Evolutionary conservation across 345 rosid species (phyloP), one percentile per base, ranked within the genome.

Genomic region (Hevea brasiliensis): DNA sequence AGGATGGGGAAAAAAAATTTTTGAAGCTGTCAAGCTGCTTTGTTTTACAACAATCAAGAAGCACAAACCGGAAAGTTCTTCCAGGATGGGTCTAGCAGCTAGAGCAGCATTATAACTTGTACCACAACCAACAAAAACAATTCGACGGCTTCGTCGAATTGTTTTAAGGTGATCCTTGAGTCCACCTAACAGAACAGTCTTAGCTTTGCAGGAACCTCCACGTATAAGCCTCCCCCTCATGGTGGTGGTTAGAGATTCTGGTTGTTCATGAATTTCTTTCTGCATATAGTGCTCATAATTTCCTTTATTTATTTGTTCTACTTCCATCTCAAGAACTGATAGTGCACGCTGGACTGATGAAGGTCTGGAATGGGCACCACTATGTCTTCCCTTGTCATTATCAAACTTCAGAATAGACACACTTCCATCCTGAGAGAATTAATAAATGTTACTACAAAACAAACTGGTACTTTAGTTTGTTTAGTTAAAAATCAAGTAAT

Each of bases 261-360:
- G 98, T 78, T 94, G 98, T 73, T 94, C 98, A 53, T 94, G 98
- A 79, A 94, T 94, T 87, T 94, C 98, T 81, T 94, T 94, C 85
- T 90, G 97, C 98, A 94, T 94, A 77, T 94, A 94, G 67, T 94
- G 95, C 70, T 94, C 97, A 67, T 89, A 94, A 8, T 78, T 84
- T 56, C 98, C 98, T 81, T 90, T 94, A 81, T 87, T 89, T 79
- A 94, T 94, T 81, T 94, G 98, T 83, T 94, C 98, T 74, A 94
- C 98, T 79, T 94, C 98, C 98, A 94, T 88, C 77, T 94, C 91
- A 68, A 94, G 86, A 81, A 90, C 84, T 55, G 98, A 94, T 67
- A 94, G 85, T n/a, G 98, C 98, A 71, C 98, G 95, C 65, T 88
- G 91, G 53, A 94, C 98, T 20, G 98, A 88, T 70, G 95, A 88